Base-by-base conservation (phyloP, 1,284 basidiomycete genomes). In the Rhodotorula sp. region DNA sequence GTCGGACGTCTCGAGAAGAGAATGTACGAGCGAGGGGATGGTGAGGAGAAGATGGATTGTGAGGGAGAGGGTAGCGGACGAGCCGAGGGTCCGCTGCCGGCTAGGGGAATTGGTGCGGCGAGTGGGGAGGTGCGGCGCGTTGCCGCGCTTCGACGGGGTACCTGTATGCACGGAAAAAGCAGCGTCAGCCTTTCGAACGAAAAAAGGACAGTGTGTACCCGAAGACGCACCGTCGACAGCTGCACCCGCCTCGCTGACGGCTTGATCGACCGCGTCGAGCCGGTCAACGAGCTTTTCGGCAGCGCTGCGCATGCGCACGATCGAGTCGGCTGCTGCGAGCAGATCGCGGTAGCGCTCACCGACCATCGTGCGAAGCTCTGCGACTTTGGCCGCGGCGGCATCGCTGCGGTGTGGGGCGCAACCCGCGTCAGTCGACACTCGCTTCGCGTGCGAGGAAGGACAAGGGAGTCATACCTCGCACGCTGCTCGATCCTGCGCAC, bases 311-410 rank as follows among this genome's bases (percentile, higher is more conserved):
- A 79, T 79, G 36, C 78, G 75, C 4, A 79, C 75, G 56, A 79
- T 79, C 39, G 77, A 77, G 68, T 78, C 78, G 10, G 94, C 94
- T 0, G 94, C 92, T 77, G 94, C 90, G 29, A 97, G 84, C 34
- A 97, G 86, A 82, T 97, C 94, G 63, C 94, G 89, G 82, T 97
- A 97, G 73, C 94, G 89, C 85, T 96, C 94, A 81, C 94, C 94
- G 81, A 97, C 94, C 94, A 96, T 97, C 39, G 91, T 85, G 75
- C 94, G 85, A 57, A 97, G 86, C 80, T 97, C 94, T 78, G 93
- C 90, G 79, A 73, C 72, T 41, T 76, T 76, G 53, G 68, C 73
- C 3, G 66, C 71, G 12, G 75, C 75, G 5, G 75, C 75, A 17
- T 75, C 75, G 57, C 70, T 75, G 60, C n/a, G 8, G n/a, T 25